These are phyloP conservation scores for Talaromyces sp. DNA, from an alignment of 2,329 filamentous ascomycete species.

Conservation along the genomic window DNA sequence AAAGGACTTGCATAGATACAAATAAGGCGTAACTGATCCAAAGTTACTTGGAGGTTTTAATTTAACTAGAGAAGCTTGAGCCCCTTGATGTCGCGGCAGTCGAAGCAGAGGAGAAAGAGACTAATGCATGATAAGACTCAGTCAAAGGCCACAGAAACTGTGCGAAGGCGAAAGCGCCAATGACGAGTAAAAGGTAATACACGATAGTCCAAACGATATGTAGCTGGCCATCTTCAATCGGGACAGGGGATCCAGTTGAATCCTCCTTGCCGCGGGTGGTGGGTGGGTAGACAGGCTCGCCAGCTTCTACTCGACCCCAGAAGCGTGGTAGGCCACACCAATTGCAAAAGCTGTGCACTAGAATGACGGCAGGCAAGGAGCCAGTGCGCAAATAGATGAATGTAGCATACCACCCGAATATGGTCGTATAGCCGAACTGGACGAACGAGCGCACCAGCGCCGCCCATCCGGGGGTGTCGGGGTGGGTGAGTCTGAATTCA, in stretches of 20 bases:
- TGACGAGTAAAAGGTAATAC: constrained; percentile 78
- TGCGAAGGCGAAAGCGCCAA: constrained; percentile 73
- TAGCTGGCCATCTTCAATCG: constrained; percentile 33
- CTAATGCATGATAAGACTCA: constrained; percentile 48
- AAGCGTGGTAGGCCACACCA: constrained; percentile 84
- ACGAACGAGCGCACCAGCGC: constrained; percentile 73
- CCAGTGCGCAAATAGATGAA: constrained; percentile 87
- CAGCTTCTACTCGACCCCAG: constrained; percentile 73
- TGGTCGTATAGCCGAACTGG: constrained; percentile 85
- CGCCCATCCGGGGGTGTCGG: constrained; percentile 64
- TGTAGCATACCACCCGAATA: constrained; percentile 92
- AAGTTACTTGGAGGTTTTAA: too few species aligned
- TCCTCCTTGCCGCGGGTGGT: constrained; percentile 46
- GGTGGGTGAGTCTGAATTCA: constrained; percentile 83
- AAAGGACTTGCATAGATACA: background rate
- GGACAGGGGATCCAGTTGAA: constrained; percentile 25
- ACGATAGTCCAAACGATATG: constrained; percentile 67
- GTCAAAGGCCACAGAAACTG: constrained; percentile 72
- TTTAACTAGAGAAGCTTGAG: background rate
- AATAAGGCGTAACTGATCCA: too few species aligned
- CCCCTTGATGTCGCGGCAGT: background rate
- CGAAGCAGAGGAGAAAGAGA: constrained; percentile 29
- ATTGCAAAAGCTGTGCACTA: constrained; percentile 89
- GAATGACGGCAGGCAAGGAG: constrained; percentile 72
- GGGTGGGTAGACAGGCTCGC: constrained; percentile 41